Conservation (phyloP, 2,329 filamentous ascomycete genomes). For the Mariannaea sp. region DNA sequence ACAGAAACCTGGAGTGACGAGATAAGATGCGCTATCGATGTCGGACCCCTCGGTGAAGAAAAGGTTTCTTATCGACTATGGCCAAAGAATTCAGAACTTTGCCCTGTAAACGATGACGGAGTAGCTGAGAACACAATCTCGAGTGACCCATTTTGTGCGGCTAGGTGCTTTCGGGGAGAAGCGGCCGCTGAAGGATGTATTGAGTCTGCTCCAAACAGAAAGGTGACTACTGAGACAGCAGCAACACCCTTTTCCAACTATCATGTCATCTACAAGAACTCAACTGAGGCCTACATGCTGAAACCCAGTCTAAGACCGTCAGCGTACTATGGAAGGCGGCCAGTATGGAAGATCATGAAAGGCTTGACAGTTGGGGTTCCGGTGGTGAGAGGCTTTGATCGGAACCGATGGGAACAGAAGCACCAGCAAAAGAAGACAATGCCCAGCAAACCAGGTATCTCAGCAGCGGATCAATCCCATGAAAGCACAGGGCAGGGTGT, state of each 20-base stretch:
- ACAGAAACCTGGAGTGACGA: conserved; percentile 93
- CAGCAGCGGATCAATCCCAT: conserved; percentile 37
- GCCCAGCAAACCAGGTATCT: conserved; percentile 37
- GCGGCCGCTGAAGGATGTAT: conserved; percentile 60
- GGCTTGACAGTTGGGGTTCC: conserved; percentile 81
- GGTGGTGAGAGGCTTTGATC: conserved; percentile 88
- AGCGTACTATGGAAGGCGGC: conserved; percentile 79
- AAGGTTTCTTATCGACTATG: conserved; percentile 86
- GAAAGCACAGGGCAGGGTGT: conserved; percentile 37
- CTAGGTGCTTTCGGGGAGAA: conserved; percentile 63
- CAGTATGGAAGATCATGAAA: conserved; percentile 83
- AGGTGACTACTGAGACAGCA: conserved; percentile 48
- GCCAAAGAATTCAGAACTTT: conserved; percentile 59
- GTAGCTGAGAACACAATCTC: conserved; percentile 51
- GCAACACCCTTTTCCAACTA: conserved; percentile 70
- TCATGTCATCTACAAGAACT: conserved; percentile 86
- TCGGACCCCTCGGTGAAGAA: conserved; percentile 87
- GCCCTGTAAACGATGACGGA: conserved; percentile 21
- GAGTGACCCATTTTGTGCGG: conserved; percentile 62
- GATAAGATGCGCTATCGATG: conserved; percentile 84
- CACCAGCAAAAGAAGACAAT: conserved; percentile 57
- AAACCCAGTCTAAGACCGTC: conserved; percentile 87
- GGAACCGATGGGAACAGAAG: conserved; percentile 73
- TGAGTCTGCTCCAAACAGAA: conserved; percentile 41
- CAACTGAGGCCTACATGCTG: conserved; percentile 77